Percentiles rank a stretch among this genome's conserved stretches.
These are phyloP conservation scores for Microbotryum silenes-acaulis DNA, from an alignment of 1,284 basidiomycete species.

Conservation along the genomic window DNA sequence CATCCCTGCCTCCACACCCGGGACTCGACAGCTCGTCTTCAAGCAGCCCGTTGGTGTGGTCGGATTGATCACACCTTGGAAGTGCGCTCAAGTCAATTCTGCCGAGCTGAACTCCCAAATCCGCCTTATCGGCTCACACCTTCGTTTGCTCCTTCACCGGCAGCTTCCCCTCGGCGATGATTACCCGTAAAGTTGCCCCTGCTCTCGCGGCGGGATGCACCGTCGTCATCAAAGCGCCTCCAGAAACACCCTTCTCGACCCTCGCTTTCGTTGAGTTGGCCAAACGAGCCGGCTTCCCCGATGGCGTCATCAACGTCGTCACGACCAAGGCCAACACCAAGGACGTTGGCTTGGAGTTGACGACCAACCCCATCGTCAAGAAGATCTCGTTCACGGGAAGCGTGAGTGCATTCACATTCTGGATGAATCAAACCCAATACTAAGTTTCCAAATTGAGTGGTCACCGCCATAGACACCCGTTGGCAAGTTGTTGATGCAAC, in stretches of 20 bases:
- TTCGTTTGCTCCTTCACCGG: not conserved
- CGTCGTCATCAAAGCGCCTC: conserved; percentile 81
- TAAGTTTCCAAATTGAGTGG: too few relatives aligned
- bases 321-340: conserved; percentile 67
- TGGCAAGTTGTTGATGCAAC: conserved; percentile 75
- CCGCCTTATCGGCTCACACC: not conserved
- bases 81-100: not conserved
- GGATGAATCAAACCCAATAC: conserved; percentile 63
- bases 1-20: conserved; percentile 65
- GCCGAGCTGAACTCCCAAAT: not conserved
- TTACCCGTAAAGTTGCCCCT: conserved; percentile 78
- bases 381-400: conserved; percentile 84
- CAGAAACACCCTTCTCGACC: conserved; percentile 91
- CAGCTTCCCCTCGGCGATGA: conserved; percentile 76
- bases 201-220: conserved; percentile 86
- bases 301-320: conserved; percentile 89
- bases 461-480: conserved; percentile 54
- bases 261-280: conserved; percentile 65
- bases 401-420: conserved; percentile 79
- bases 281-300: conserved; percentile 78
- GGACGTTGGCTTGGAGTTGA: conserved; percentile 62
- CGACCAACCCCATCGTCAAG: conserved; percentile 36
- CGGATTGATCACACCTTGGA: conserved; percentile 16
- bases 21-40: conserved; percentile 75
- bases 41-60: conserved; percentile 53